Conservation (phyloP, 2,329 filamentous ascomycete species). For the Sphaerulina populicola region DNA sequence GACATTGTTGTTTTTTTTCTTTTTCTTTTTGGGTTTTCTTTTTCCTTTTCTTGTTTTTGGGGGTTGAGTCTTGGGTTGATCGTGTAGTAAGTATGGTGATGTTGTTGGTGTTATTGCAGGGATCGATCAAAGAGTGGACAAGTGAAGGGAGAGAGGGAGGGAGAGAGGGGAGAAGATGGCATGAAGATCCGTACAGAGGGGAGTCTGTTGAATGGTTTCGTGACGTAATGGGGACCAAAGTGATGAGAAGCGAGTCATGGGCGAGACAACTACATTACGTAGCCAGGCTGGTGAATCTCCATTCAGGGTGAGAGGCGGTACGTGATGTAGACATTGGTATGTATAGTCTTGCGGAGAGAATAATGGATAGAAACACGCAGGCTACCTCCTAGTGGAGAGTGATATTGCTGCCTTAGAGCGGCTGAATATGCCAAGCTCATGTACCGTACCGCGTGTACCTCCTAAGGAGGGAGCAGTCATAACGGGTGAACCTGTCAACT, state of each 20-base stretch:
- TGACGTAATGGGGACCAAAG: slow-evolving; percentile 1
- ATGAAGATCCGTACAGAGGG: too few relatives aligned
- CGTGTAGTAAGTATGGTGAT: background rate
- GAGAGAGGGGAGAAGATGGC: background rate
- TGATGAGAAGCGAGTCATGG: slow-evolving; percentile 3
- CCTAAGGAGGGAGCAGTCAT: too few relatives aligned
- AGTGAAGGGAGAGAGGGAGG: background rate
- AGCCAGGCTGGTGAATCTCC: background rate
- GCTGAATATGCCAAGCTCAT: too few relatives aligned
- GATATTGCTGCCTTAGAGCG: too few relatives aligned
- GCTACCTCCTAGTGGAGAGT: too few relatives aligned
- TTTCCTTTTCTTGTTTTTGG: background rate
- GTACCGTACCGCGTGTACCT: too few relatives aligned
- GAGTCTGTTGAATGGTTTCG: background rate
- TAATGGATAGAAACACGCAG: too few relatives aligned
- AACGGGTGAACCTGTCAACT: too few relatives aligned
- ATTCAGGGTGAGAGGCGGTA: too few relatives aligned
- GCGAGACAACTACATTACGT: slow-evolving; percentile 5
- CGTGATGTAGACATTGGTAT: too few relatives aligned
- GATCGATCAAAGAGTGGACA: background rate
- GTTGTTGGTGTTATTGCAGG: background rate
- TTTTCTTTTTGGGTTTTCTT: background rate
- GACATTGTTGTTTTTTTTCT: background rate
- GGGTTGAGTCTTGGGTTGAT: background rate
- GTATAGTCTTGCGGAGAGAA: too few relatives aligned